Evolutionary conservation across 2,329 filamentous ascomycete genomes (phyloP), one percentile per base, ranked within the genome.

Genomic region (Knoxdaviesia capensis): DNA sequence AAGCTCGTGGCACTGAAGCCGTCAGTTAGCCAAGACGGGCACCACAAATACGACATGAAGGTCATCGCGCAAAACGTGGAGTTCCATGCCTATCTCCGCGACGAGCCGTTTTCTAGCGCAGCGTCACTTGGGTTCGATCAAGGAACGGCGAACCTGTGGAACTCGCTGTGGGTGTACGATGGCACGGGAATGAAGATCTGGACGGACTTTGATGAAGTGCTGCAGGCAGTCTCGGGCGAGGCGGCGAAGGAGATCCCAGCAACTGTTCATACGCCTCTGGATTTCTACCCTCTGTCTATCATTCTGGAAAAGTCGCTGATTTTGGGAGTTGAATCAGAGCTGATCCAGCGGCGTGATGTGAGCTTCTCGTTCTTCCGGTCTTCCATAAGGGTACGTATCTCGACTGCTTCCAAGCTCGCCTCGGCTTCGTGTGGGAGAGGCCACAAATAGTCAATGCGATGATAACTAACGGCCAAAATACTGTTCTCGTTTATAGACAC

Each of bases 1-100:
- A 98, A 98, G 56, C 72, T 98, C 20, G 90, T 96, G 7, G 64
- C 96, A 34, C 68, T 98, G 40, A 85, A 92, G 48, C 88, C 90
- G 1, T 87, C 85, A 1, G 66, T 84, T 5, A 87, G 82, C 41
- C 81, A 83, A 40, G 74, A 80, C 37, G 82, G 83, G 5, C 80
- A 86, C 50, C 68, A 94, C 41, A 96, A 94, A 62, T 98, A 98
- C 54, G 88, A 96, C 54, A 98, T 98, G 90, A 80, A 87, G 7
- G 80, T 96, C 45, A 80, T 98, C 54, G 86, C 87, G 8, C 85
- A 94, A 52, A 92, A 93, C 52, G 86, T 96, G 36, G 90, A 98
- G 56, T 96, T 90, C 52, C 94, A 94, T 56, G 79, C 80, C 42
- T 75, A 90, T 51, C 92, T 92, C 75, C 77, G 87, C 48, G 90